Evolutionary conservation across 768 basidiomycete species (phyloP).

Genomic region (Amanita rubescens): DNA sequence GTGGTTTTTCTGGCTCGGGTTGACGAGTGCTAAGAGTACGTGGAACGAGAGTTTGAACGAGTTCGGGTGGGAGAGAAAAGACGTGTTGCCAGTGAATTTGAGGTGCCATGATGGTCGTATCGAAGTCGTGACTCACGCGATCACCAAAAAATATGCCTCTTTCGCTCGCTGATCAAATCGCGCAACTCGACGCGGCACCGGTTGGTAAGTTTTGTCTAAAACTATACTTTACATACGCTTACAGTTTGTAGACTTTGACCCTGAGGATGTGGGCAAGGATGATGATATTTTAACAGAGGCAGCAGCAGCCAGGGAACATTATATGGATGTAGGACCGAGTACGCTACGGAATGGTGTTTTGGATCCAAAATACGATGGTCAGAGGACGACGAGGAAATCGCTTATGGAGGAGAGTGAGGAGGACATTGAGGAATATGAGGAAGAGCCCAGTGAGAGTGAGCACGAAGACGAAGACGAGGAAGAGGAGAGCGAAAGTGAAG

Average conservation of each 20-base stretch:
- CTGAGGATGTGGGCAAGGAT: slow-evolving; percentile 53
- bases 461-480: slow-evolving; percentile 13
- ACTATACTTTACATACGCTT: slow-evolving; percentile 7
- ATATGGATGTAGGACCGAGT: slow-evolving; percentile 78
- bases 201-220: slow-evolving; percentile 37
- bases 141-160: slow-evolving; percentile 25
- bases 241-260: slow-evolving; percentile 53
- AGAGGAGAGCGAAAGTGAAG: slow-evolving; percentile 8
- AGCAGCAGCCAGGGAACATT: slow-evolving; percentile 61
- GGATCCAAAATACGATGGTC: slow-evolving; percentile 76
- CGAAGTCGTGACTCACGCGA: too few relatives aligned
- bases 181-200: slow-evolving; percentile 67
- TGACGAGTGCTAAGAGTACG: slow-evolving; percentile 34
- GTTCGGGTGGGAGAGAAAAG: slow-evolving; percentile 62
- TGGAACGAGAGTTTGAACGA: slow-evolving; percentile 64
- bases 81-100: slow-evolving; percentile 30
- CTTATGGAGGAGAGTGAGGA: slow-evolving; percentile 35
- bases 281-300: slow-evolving; percentile 27
- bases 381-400: slow-evolving; percentile 53
- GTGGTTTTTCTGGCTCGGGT: background rate
- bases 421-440: slow-evolving; percentile 15
- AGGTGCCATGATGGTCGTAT: too few relatives aligned
- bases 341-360: slow-evolving; percentile 52
- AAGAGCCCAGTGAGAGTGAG: slow-evolving; percentile 6
- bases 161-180: slow-evolving; percentile 75